Evolutionary conservation across 73 alveolate genomes (phyloP), one percentile per base, ranked within the genome.

Genomic region (Uronychia setigera): DNA sequence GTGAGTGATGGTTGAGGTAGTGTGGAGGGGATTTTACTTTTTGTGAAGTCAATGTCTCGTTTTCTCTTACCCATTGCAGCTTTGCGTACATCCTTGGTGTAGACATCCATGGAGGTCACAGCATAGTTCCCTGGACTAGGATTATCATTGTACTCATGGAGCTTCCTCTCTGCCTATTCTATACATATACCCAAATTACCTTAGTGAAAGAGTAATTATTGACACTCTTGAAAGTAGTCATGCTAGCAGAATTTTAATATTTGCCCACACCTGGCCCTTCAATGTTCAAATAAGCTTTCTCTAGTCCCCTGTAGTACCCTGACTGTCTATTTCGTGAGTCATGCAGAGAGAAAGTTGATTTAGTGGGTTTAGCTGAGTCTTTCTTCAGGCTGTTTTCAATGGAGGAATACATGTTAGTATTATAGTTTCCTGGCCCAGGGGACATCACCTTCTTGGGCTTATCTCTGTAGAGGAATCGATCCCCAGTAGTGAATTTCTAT

Each of bases 181-280:
- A n/a, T n/a, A n/a, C n/a, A n/a, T 19, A 46, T 19, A 46, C 67
- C 67, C 67, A 11, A 5, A 5, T 46, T 19, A 46, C 67, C 67
- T 46, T 46, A 19, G n/a, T 46, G 67, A 46, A 46, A 46, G n/a
- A 11, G n/a, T 19, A 46, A 19, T 46, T 46, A 19, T 19, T 46
- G 19, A 11, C 19, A 19, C 67, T 46, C 19, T 46, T 46, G n/a
- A 46, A 46, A 46, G 5, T 46, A 11, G 67, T 11, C 67, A 46
- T 46, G 67, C 67, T 46, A 19, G 67, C 5, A 19, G 5, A 46
- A 19, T 46, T 46, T 19, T 5, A 5, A 46, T 46, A 46, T 19
- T 46, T 46, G n/a, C 67, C 67, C 5, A 46, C 67, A 11, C 67
- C 67, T 46, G 67, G 67, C 67, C 67, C 67, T 46, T 46, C 67